Evolutionary conservation across 169 alveolate species (phyloP), one percentile per base, ranked within the genome.

Genomic region (Besnoitia besnoiti): DNA sequence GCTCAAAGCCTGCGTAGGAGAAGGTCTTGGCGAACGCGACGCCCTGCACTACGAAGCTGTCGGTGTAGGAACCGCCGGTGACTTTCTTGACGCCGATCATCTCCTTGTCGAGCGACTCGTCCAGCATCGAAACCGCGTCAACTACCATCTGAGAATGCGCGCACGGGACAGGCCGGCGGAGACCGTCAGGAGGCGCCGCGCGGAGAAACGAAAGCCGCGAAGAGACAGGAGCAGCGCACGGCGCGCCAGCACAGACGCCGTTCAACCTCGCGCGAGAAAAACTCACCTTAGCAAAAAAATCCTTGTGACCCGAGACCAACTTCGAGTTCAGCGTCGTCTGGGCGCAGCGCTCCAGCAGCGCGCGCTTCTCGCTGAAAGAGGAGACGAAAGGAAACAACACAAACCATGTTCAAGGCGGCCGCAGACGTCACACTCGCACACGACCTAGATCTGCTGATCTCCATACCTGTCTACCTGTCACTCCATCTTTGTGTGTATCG

Each of bases 1-100:
- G 99, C 94, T 99, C 99, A 93, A 99, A 99, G 39, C 99, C 99
- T 40, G 99, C 99, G 95, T 99, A 99, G 27, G 99, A 98, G 96
- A 99, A 99, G n/a, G 99, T 98, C 94, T 99, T 99, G 93, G 98
- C 98, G 94, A 99, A 99, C 16, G 99, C 99, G 46, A 99, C 99
- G 21, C 99, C 99, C 73, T 97, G 97, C 61, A 99, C 98, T 35
- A 98, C 95, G 91, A 96, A 96, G 40, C 99, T 97, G 93, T 99
- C 99, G 33, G 91, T 61, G 61, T 96, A 96, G 16, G 99, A 97
- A 24, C 99, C 99, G 3, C 99, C 99, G 21, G 99, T 97, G 49
- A 99, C 99, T 94, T 98, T 98, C 95, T 98, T 99, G 35, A 99
- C 97, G 27, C 99, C 99, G 40, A 99, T 98, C 96, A 98, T 96